Conservation (phyloP, 2,329 filamentous ascomycete genomes). For the Sarocladium oryzae region DNA sequence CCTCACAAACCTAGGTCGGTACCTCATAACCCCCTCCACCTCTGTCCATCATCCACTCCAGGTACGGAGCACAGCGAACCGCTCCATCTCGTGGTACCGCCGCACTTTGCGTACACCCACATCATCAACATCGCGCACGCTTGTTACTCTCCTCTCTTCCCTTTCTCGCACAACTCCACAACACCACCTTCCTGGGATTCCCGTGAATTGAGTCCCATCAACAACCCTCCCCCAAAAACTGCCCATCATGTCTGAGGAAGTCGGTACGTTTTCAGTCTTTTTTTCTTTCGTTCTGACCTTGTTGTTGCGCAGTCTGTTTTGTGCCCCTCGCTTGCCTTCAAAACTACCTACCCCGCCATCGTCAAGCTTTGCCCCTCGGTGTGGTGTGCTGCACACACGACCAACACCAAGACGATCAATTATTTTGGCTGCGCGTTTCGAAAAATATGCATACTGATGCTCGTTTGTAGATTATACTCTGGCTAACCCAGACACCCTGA, state of each 20-base stretch:
- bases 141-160: neutral
- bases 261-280: slow-evolving; percentile 29
- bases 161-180: slow-evolving; percentile 4
- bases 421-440: slow-evolving; percentile 5
- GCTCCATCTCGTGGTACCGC: neutral
- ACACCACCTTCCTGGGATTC: slow-evolving; percentile 3
- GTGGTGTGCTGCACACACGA: slow-evolving; percentile 10
- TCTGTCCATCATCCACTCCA: slow-evolving; percentile 2
- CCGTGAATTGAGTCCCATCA: slow-evolving; percentile 5
- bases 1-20: too few relatives aligned
- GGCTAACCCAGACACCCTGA: slow-evolving; percentile 88
- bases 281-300: neutral
- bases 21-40: too few relatives aligned
- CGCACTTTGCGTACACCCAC: slow-evolving; percentile 6
- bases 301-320: neutral
- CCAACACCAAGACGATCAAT: neutral
- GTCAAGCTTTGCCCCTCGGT: slow-evolving; percentile 10
- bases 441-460: too few relatives aligned
- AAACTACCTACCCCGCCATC: slow-evolving; percentile 12
- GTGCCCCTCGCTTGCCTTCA: slow-evolving; percentile 10
- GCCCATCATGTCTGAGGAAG: slow-evolving; percentile 39
- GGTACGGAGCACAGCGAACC: neutral
- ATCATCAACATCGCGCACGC: slow-evolving; percentile 5
- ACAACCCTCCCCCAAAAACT: slow-evolving; percentile 15
- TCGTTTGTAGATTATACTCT: slow-evolving; percentile 88